Conservation (phyloP, 805 yeast genomes). For the Candida xyloterini region DNA sequence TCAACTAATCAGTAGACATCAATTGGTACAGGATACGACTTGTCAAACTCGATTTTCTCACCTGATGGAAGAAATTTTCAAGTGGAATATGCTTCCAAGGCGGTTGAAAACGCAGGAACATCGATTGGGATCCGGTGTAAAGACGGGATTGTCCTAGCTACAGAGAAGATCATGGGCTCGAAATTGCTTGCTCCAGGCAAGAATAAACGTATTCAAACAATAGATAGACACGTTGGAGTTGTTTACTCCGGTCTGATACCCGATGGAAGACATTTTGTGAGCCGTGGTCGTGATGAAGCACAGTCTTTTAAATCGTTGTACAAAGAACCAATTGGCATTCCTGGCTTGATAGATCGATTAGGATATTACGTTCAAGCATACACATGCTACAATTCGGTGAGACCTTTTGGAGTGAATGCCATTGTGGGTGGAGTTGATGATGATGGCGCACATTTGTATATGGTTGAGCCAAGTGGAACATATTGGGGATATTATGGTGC, state of each 20-base stretch:
- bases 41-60: slow-evolving; percentile 92
- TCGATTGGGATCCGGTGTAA: slow-evolving; percentile 87
- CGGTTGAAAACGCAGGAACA: slow-evolving; percentile 97
- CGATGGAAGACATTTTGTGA: slow-evolving; percentile 92
- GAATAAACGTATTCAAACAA: slow-evolving; percentile 86
- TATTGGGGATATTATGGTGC: slow-evolving; percentile 98
- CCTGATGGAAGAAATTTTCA: slow-evolving; percentile 95
- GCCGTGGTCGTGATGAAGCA: slow-evolving; percentile 91
- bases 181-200: slow-evolving; percentile 85
- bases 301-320: slow-evolving; percentile 71
- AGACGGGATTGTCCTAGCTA: slow-evolving; percentile 96
- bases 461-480: slow-evolving; percentile 96
- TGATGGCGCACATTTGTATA: slow-evolving; percentile 81
- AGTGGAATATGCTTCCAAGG: slow-evolving; percentile 96
- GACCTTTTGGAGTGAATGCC: slow-evolving; percentile 94
- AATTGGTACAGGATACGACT: slow-evolving; percentile 98
- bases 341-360: slow-evolving; percentile 79
- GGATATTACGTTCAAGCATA: slow-evolving; percentile 93
- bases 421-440: slow-evolving; percentile 93
- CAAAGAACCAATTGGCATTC: slow-evolving; percentile 72
- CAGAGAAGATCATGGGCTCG: slow-evolving; percentile 87
- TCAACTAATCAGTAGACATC: slow-evolving; percentile 50
- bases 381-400: slow-evolving; percentile 92
- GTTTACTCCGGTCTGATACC: slow-evolving; percentile 94
- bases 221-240: slow-evolving; percentile 92